These are phyloP conservation scores for Hygrocybe punicea DNA, from an alignment of 768 basidiomycete genomes.

Conservation along the genomic window DNA sequence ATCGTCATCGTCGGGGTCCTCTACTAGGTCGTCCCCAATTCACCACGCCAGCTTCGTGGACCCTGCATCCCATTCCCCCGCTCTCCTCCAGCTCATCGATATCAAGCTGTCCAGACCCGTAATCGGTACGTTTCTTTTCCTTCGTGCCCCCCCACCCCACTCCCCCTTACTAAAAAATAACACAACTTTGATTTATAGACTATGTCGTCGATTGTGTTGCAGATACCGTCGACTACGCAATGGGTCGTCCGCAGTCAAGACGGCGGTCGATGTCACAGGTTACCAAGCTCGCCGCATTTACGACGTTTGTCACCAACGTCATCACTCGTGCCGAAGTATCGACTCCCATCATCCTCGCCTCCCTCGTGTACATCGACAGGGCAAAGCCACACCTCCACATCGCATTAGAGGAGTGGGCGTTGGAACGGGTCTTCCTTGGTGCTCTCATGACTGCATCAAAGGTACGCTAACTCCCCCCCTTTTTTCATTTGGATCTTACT, in stretches of 20 bases:
- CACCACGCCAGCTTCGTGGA: slow-evolving; percentile 58
- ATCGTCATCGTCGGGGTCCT: slow-evolving; percentile 22
- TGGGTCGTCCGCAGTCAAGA: slow-evolving; percentile 50
- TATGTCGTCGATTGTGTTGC: slow-evolving; percentile 65
- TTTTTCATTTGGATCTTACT: slow-evolving; percentile 6
- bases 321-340: slow-evolving; percentile 71
- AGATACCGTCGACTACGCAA: slow-evolving; percentile 73
- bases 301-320: slow-evolving; percentile 63
- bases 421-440: slow-evolving; percentile 88
- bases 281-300: slow-evolving; percentile 44
- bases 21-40: slow-evolving; percentile 29
- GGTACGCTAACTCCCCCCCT: slow-evolving; percentile 42
- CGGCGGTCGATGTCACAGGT: slow-evolving; percentile 27
- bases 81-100: slow-evolving; percentile 65
- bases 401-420: slow-evolving; percentile 79
- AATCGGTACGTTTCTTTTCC: slow-evolving; percentile 52
- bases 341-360: slow-evolving; percentile 61
- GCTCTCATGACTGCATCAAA: slow-evolving; percentile 87
- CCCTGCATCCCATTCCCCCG: slow-evolving; percentile 58
- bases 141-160: too few species aligned
- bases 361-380: slow-evolving; percentile 74
- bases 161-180: too few species aligned
- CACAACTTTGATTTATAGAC: too few species aligned
- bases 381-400: slow-evolving; percentile 79
- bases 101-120: slow-evolving; percentile 58